These are phyloP conservation scores for Decorospora gaudefroyi DNA, from an alignment of 2,329 filamentous ascomycete species.

Conservation along the genomic window DNA sequence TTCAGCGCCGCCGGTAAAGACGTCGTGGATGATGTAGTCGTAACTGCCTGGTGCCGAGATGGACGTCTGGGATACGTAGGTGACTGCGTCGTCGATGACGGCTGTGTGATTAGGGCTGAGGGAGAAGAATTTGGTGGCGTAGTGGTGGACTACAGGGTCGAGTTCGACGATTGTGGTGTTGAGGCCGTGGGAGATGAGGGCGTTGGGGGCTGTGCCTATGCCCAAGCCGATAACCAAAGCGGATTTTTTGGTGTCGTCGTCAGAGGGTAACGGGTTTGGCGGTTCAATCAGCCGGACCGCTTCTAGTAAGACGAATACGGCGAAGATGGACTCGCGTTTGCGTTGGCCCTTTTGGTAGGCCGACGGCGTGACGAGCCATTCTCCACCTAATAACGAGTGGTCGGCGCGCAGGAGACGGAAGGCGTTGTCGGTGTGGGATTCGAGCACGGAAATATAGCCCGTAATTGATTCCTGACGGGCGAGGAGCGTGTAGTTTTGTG, in stretches of 20 bases:
- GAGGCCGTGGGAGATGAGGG: slow-evolving; percentile 84
- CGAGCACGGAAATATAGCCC: slow-evolving; percentile 88
- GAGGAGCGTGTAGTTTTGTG: slow-evolving; percentile 72
- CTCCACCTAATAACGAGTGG: slow-evolving; percentile 89
- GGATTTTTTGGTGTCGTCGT: slow-evolving; percentile 68
- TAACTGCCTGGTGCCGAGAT: slow-evolving; percentile 57
- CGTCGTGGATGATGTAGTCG: slow-evolving; percentile 95
- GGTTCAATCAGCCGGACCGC: slow-evolving; percentile 78
- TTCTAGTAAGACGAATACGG: slow-evolving; percentile 95
- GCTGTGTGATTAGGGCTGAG: slow-evolving; percentile 76
- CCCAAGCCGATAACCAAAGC: slow-evolving; percentile 90
- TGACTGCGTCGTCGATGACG: slow-evolving; percentile 80
- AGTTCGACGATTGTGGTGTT: slow-evolving; percentile 94
- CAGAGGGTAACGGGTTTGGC: slow-evolving; percentile 11
- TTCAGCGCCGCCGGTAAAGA: slow-evolving; percentile 95
- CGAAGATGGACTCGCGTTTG: slow-evolving; percentile 85
- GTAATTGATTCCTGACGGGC: slow-evolving; percentile 85
- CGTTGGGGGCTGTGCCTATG: slow-evolving; percentile 87
- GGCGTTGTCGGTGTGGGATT: slow-evolving; percentile 66
- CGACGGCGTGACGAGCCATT: slow-evolving; percentile 70
- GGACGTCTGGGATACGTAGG: slow-evolving; percentile 63
- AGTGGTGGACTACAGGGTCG: slow-evolving; percentile 84
- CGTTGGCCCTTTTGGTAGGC: slow-evolving; percentile 51
- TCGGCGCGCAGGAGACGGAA: slow-evolving; percentile 90
- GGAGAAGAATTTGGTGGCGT: slow-evolving; percentile 80